Percentiles rank a stretch among this genome's conserved stretches.
phyloP scores from a whole-genome alignment of 2,329 filamentous ascomycete genomes.

The Aureobasidium melanogenum region DNA sequence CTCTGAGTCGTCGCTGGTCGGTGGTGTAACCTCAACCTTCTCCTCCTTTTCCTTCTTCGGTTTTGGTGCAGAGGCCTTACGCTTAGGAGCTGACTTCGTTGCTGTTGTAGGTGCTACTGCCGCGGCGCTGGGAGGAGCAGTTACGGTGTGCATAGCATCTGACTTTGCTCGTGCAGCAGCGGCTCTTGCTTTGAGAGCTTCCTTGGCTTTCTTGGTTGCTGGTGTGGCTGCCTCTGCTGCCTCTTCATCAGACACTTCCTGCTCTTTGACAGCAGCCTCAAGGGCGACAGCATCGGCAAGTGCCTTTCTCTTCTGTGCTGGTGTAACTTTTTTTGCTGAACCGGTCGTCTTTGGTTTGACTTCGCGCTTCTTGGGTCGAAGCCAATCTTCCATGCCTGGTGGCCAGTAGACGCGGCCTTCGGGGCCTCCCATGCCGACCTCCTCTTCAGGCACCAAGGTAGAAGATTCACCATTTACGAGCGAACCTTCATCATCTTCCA shows the following conservation, averaged over 20 bases:
- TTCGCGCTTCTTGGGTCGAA: conserved; percentile 68
- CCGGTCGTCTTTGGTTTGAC: conserved; percentile 45
- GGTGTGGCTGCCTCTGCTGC: conserved; percentile 28
- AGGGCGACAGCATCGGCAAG: conserved; percentile 17
- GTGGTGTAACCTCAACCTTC: conserved; percentile 35
- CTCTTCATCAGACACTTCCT: conserved; percentile 21
- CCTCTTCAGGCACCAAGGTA: conserved; percentile 50
- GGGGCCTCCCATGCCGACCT: conserved; percentile 79
- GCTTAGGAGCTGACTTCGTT: conserved; percentile 14
- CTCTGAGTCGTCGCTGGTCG: conserved; percentile 29
- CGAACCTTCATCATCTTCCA: conserved; percentile 27
- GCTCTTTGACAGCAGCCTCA: conserved; percentile 17
- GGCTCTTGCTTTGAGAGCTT: conserved; percentile 17
- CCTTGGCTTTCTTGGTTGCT: conserved; percentile 34
- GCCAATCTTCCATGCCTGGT: conserved; percentile 79
- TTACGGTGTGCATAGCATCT: conserved; percentile 14
- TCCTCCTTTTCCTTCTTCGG: conserved; percentile 23
- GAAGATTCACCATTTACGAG: conserved; percentile 32
- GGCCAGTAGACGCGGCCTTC: conserved; percentile 85
- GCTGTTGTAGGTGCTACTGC: conserved; percentile 18
- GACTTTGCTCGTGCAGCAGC: conserved; percentile 16
- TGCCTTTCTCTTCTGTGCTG: conserved; percentile 16
- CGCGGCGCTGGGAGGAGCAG: conserved; percentile 23
- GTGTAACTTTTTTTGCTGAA: conserved; percentile 20
- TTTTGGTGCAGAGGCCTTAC: conserved; percentile 15